Base-by-base conservation (phyloP, 2,329 filamentous ascomycete genomes). In the Phialophora chinensis region DNA sequence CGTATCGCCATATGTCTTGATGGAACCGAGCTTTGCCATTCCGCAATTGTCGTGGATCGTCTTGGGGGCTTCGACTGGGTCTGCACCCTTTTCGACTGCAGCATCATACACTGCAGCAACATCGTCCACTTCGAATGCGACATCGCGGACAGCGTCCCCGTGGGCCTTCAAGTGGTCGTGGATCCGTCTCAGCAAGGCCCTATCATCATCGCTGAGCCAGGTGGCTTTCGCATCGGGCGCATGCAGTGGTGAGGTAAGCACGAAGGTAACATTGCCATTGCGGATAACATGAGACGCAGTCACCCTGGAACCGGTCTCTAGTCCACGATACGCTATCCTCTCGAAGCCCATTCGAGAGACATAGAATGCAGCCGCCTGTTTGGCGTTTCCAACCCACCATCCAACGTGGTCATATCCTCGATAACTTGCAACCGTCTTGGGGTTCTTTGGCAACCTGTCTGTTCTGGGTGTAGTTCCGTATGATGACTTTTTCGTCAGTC, bases 301-400 rank as follows among this genome's bases (percentile, higher is more conserved):
- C 72, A 87, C 88, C 65, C 92, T 88, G 70, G 87, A 92, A 69
- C 92, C 92, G 0, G 93, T 97, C 79, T 97, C 93, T 4, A 97
- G 88, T 4, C 93, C 94, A 49, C 86, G 86, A 79, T 97, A 96
- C 69, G 94, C 94, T 65, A 97, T 80, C 23, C 87, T 87, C 74
- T 87, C 83, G 82, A 97, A 97, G 63, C 92, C 93, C 83, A 97
- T 93, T 72, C 93, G 90, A 11, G 87, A 89, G 72, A 90, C 89
- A 81, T 97, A 97, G 82, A 92, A 97, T 14, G 90, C 86, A 47
- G 93, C 93, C 2, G 93, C 92, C 83, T 97, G 93, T 81, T 97
- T 97, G 73, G 94, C 93, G 77, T 98, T 98, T 76, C 93, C 93
- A 33, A 97, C 94, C 83, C 92, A 97, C 93, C 93, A 97, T 72